Conservation (phyloP, 306 rosid genomes). For the Abrus pulchellus region DNA sequence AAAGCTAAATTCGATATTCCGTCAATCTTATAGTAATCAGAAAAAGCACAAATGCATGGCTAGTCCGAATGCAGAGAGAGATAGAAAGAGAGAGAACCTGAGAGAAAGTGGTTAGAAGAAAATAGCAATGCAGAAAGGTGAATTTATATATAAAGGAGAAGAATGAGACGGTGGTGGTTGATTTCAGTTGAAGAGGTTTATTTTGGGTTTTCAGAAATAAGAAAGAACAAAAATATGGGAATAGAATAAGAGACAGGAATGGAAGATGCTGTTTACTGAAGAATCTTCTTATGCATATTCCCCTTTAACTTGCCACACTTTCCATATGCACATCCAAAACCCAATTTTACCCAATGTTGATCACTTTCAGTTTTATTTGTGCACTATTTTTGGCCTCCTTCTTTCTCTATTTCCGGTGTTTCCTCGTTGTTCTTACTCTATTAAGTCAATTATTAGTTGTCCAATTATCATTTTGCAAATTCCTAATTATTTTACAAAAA, state of each 20-base stretch:
- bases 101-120: constrained; percentile 35
- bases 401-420: not conserved
- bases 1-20: not conserved
- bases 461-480: not conserved
- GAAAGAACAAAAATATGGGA: not conserved
- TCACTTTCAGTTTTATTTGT: not conserved
- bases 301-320: not conserved
- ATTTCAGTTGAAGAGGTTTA: constrained; percentile 40
- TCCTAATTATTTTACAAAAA: too few species aligned
- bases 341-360: not conserved
- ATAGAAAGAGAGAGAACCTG: constrained; percentile 57
- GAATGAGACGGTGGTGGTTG: constrained; percentile 30
- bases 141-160: not conserved
- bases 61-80: constrained; percentile 3
- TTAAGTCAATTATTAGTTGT: not conserved
- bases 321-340: not conserved
- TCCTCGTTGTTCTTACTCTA: not conserved
- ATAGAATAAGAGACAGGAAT: constrained; percentile 44
- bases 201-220: constrained; percentile 12
- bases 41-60: constrained; percentile 10
- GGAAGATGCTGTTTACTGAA: constrained; percentile 61
- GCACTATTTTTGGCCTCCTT: not conserved
- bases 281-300: constrained; percentile 84
- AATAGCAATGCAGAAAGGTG: not conserved
- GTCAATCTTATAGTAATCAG: constrained; percentile 1